Conservation (phyloP, 2,329 filamentous ascomycete genomes). For the Xylaria sp. region DNA sequence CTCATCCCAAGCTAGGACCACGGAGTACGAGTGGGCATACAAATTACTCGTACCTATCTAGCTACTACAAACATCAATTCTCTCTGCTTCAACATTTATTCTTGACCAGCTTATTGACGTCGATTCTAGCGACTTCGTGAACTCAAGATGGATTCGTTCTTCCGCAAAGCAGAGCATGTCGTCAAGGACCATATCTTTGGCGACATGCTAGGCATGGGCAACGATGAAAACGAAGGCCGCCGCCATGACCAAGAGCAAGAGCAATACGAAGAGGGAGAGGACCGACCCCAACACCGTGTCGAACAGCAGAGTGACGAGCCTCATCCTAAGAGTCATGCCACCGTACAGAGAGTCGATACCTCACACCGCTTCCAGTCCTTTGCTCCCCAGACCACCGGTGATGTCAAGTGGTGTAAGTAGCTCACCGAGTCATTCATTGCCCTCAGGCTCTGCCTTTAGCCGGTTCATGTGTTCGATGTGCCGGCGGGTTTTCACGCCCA, state of each 20-base stretch:
- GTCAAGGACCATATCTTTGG: constrained; percentile 27
- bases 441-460: background rate
- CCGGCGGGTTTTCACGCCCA: background rate
- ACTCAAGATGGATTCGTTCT: constrained; percentile 36
- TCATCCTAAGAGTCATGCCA: constrained; percentile 3
- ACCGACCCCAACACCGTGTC: background rate
- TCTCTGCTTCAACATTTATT: too few relatives aligned
- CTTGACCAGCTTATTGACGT: background rate
- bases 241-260: constrained; percentile 3
- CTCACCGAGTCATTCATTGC: background rate
- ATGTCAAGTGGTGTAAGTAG: constrained; percentile 66
- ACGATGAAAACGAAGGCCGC: constrained; percentile 24
- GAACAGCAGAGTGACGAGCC: too few relatives aligned
- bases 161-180: constrained; percentile 41
- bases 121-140: background rate
- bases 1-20: too few relatives aligned
- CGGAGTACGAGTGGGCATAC: background rate
- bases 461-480: background rate
- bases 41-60: background rate
- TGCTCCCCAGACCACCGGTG: constrained; percentile 64
- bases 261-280: constrained; percentile 16
- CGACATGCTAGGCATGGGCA: constrained; percentile 36
- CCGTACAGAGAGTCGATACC: constrained; percentile 34
- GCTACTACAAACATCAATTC: background rate
- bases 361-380: constrained; percentile 61